phyloP scores from a whole-genome alignment of 768 basidiomycete species.

The Cystofilobasidium capitatum region DNA sequence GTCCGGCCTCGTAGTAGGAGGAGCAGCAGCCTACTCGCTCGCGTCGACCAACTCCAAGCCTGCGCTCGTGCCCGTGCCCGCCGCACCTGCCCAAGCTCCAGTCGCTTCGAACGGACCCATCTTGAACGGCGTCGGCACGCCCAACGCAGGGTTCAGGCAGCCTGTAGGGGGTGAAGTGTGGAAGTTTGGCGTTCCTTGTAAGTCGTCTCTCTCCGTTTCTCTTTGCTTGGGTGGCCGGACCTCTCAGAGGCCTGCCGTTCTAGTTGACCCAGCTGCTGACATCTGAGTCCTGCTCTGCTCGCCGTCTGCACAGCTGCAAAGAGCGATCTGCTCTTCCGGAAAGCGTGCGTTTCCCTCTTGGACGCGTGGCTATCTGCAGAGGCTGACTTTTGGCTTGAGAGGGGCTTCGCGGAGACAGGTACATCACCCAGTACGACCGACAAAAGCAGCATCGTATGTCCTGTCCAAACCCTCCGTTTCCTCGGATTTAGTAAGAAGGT shows the following conservation, averaged over 20 bases:
- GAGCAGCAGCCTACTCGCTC: slow-evolving; percentile 45
- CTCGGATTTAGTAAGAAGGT: no score
- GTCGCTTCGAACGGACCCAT: slow-evolving; percentile 18
- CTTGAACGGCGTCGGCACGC: neutral
- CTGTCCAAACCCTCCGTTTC: neutral
- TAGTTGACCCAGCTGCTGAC: slow-evolving; percentile 8
- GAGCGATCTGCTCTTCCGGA: slow-evolving; percentile 16
- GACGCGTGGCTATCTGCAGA: neutral
- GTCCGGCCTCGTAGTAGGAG: slow-evolving; percentile 70
- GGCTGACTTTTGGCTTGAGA: neutral
- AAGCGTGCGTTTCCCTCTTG: slow-evolving; percentile 9
- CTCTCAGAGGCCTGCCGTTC: neutral
- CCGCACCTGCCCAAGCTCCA: slow-evolving; percentile 29
- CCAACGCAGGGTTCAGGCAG: slow-evolving; percentile 6
- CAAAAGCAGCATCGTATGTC: slow-evolving; percentile 72
- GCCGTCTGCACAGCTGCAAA: slow-evolving; percentile 15
- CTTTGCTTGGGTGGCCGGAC: neutral
- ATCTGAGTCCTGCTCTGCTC: neutral
- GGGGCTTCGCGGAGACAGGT: neutral
- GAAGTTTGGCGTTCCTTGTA: slow-evolving; percentile 76
- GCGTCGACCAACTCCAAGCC: slow-evolving; percentile 37
- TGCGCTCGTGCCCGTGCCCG: slow-evolving; percentile 42
- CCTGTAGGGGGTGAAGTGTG: slow-evolving; percentile 44
- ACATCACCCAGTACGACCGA: slow-evolving; percentile 70
- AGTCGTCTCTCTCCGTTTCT: slow-evolving; percentile 26